Base-by-base conservation (phyloP, 2,329 filamentous ascomycete genomes). In the Coleophoma crateriformis region DNA sequence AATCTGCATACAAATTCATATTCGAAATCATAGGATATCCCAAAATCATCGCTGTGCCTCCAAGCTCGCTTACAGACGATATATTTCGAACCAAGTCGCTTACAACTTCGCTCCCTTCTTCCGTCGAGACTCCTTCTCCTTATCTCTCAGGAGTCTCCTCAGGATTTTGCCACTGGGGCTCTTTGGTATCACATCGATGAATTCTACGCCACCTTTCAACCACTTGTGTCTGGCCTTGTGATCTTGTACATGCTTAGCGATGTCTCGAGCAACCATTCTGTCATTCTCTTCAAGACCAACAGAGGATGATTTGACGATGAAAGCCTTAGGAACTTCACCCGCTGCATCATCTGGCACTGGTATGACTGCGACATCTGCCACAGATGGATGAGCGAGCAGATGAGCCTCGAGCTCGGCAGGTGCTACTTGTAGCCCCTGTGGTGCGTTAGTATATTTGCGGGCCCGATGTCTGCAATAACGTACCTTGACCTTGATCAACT, bases 341-440 rank as follows among this genome's bases (percentile, higher is more conserved):
- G 80, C 77, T 13, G 72, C 69, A 15, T 78, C 73, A 49, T 84
- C 74, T 0, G 83, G 85, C 1, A 90, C 73, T 13, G 84, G 84
- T 55, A 94, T 89, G 7, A 95, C 88, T 13, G 88, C 83, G 57
- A 82, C 87, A 67, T 95, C 88, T 40, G 81, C 80, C n/a, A 94
- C 88, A 11, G 77, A 75, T 0, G 84, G 81, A 64, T 92, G 88
- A 0, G 82, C 78, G 13, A 95, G 79, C 5, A 95, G 74, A 60
- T 90, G 86, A 1, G 87, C 85, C 68, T 95, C 88, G 1, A 95
- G 79, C 64, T 94, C 88, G 2, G 88, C 88, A 0, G 88, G 88
- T 1, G 88, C 87, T 19, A 94, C 88, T 81, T 94, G 88, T 52
- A 85, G 74, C 50, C 88, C 89, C 82, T 89, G 7, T 69, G 33